A percentile compares a stretch with the other conserved stretches of the same genome.
Evolutionary conservation across 768 basidiomycete species (phyloP).

Genomic region (Nidularia sp.): DNA sequence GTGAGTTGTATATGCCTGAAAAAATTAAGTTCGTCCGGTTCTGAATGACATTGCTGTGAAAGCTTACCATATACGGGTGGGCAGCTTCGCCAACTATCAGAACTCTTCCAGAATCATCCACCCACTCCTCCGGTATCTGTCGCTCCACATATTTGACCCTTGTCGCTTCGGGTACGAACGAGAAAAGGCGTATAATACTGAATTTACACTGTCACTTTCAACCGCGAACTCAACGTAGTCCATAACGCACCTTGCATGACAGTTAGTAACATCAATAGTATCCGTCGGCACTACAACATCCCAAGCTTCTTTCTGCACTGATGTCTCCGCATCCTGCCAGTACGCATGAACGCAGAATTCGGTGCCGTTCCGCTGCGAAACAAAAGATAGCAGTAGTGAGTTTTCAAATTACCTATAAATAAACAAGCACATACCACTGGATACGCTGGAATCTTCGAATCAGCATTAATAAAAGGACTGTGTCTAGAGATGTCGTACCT

Average conservation of each 20-base stretch:
- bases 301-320: conserved; percentile 28
- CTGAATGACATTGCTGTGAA: background rate
- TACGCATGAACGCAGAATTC: conserved; percentile 32
- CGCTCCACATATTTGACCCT: conserved; percentile 30
- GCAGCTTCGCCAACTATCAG: conserved; percentile 54
- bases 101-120: conserved; percentile 38
- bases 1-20: conserved; percentile 46
- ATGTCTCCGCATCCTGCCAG: conserved; percentile 24
- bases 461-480: conserved; percentile 14
- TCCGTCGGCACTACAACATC: conserved; percentile 22
- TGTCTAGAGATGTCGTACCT: conserved; percentile 9
- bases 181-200: conserved; percentile 31
- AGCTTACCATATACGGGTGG: conserved; percentile 47
- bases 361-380: conserved; percentile 29
- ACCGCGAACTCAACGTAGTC: background rate
- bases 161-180: conserved; percentile 24
- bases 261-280: conserved; percentile 25
- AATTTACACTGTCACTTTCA: background rate
- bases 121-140: conserved; percentile 42
- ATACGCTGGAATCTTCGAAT: conserved; percentile 11
- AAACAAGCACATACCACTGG: conserved; percentile 16
- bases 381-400: background rate
- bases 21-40: background rate
- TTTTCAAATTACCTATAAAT: conserved; percentile 1
- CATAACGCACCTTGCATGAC: conserved; percentile 9